phyloP scores from a whole-genome alignment of 2,329 filamentous ascomycete species.

The Diaporthe ilicicola region DNA sequence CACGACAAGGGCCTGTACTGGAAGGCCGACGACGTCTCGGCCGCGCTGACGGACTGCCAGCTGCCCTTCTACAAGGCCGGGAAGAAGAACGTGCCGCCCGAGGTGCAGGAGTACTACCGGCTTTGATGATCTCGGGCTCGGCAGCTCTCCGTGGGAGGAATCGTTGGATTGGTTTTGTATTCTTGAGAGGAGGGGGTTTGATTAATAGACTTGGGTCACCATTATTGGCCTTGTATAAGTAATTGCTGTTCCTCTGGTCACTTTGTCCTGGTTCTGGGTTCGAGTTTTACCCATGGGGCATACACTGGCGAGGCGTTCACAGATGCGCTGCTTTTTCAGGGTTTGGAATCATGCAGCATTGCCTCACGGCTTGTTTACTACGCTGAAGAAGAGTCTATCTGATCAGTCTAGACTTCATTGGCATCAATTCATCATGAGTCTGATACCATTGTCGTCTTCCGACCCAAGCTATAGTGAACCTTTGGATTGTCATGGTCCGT shows the following conservation, averaged over 20 bases:
- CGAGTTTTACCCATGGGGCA: neutral
- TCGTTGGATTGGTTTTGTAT: neutral
- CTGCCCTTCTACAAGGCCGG: constrained; percentile 29
- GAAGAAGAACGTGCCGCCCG: constrained; percentile 1
- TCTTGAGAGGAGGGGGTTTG: neutral
- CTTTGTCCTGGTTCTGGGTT: neutral
- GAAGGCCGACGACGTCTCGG: constrained; percentile 14
- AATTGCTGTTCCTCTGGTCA: neutral
- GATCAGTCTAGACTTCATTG: neutral
- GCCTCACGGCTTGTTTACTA: constrained; percentile 9
- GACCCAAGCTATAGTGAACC: neutral
- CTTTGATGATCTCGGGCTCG: neutral
- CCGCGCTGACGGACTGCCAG: constrained; percentile 27
- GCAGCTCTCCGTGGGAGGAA: neutral
- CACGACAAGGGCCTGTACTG: constrained; percentile 75
- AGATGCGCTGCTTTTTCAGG: neutral
- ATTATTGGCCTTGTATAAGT: neutral
- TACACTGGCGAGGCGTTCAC: constrained; percentile 16
- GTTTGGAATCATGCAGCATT: neutral
- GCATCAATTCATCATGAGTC: neutral
- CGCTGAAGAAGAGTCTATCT: neutral
- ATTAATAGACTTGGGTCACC: constrained; percentile 1
- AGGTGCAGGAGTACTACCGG: constrained; percentile 25
- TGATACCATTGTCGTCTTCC: neutral
- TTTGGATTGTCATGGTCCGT: neutral